Evolutionary conservation across 164 flowering plant genomes (phyloP).

Genomic region (Vitis amurensis): DNA sequence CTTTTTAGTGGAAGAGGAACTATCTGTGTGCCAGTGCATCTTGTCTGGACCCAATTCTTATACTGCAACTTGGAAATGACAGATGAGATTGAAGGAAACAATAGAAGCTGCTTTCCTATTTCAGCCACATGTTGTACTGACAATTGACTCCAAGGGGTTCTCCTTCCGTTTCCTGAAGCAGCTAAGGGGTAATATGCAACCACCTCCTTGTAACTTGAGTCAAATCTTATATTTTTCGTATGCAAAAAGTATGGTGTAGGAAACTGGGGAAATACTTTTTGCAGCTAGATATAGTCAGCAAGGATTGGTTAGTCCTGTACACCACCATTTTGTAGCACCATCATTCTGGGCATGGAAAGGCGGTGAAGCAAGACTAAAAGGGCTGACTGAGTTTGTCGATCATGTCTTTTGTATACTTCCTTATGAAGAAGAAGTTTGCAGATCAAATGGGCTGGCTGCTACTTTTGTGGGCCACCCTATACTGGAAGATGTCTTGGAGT

Average conservation of each 20-base stretch:
- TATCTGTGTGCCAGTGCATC: not conserved
- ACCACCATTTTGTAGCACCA: constrained; percentile 93
- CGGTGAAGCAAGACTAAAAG: constrained; percentile 79
- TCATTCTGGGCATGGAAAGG: constrained; percentile 99
- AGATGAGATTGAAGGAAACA: constrained; percentile 68
- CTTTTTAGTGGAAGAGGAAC: not conserved
- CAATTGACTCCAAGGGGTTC: constrained; percentile 92
- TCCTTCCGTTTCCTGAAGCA: constrained; percentile 77
- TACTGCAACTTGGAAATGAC: constrained; percentile 23
- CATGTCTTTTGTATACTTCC: constrained; percentile 94
- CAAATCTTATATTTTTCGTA: constrained; percentile 7
- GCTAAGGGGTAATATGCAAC: constrained; percentile 51
- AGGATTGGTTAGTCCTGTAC: constrained; percentile 44
- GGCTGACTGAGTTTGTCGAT: constrained; percentile 77
- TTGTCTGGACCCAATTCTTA: not conserved
- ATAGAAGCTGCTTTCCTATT: constrained; percentile 67
- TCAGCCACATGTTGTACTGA: constrained; percentile 85
- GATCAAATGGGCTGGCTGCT: constrained; percentile 66
- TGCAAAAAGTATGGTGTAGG: constrained; percentile 29
- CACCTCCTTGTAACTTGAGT: constrained; percentile 5
- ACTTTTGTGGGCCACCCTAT: constrained; percentile 96
- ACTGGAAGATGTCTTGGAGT: constrained; percentile 67
- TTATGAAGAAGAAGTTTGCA: constrained; percentile 78
- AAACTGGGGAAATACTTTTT: constrained; percentile 39
- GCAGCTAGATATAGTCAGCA: constrained; percentile 66